Base-by-base conservation (phyloP, 148 eudicot genomes). In the Rhododendron griersonianum region DNA sequence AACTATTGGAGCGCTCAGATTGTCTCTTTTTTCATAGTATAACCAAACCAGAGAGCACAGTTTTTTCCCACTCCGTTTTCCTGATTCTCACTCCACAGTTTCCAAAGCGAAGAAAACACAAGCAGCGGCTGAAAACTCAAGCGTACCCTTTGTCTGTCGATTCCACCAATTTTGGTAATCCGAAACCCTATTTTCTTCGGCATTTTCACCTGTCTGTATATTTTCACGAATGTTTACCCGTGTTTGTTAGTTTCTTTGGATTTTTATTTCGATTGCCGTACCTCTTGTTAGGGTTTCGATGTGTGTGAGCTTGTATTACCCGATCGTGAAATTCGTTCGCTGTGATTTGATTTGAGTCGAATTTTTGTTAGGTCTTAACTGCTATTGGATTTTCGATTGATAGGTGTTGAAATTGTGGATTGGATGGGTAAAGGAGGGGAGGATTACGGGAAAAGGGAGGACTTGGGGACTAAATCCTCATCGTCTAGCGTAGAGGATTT, bases 381-480 rank as follows among this genome's bases (percentile, higher is more conserved):
- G 14, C 18, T 55, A 11, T 67, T 55, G 14, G 41, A 44, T 75
- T 25, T 67, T 25, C 11, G 25, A 30, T 85, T 5, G 15, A 6
- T 84, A 55, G 81, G 73, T 55, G 86, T 74, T 77, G 39, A 78
- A 57, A 39, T 59, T 79, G 57, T 44, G 57, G 85, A 45, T 85
- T 86, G 44, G 80, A 94, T 94, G 97, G 97, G 96, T 37, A 90
- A 89, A 88, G 94, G 93, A 88, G 94, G 90, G 75, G 80, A 92
- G 73, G 91, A 91, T 84, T 83, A 90, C 37, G 94, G 91, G 45
- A 92, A 88, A 51, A 39, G 71, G 50, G 94, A 91, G 84, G 78
- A 88, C 80, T 30, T 55, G 6, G 84, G 87, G 47, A 1, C 80
- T 0, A 63, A 48, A 35, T 50, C 79, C 0, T 71, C 80, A 5